Evolutionary conservation across 805 yeast genomes (phyloP).

Genomic region (Candida nonsorbophila): DNA sequence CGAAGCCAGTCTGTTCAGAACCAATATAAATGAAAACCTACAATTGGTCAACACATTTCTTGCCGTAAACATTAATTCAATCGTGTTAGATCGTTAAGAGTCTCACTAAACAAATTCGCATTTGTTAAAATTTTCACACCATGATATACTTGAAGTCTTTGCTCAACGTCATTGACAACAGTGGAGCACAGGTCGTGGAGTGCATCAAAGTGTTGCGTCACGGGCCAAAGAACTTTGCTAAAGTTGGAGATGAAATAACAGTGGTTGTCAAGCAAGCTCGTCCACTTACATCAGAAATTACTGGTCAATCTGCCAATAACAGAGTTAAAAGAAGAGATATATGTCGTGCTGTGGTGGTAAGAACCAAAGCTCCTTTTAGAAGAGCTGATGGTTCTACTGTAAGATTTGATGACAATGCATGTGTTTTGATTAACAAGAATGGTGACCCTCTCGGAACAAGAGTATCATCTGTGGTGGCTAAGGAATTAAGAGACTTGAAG

Average conservation of each 20-base stretch:
- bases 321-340: slow-evolving; percentile 94
- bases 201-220: slow-evolving; percentile 94
- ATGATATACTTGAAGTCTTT: slow-evolving; percentile 90
- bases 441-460: slow-evolving; percentile 95
- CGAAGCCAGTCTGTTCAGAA: no score
- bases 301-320: slow-evolving; percentile 70
- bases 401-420: slow-evolving; percentile 93
- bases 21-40: no score
- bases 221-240: slow-evolving; percentile 76
- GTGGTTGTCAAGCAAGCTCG: slow-evolving; percentile 91
- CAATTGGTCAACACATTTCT: no score
- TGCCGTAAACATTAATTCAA: no score
- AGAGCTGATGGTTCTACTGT: slow-evolving; percentile 86
- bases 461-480: slow-evolving; percentile 84
- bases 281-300: slow-evolving; percentile 63
- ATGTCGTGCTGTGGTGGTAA: slow-evolving; percentile 89
- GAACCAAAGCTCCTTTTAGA: slow-evolving; percentile 74
- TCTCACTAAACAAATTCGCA: no score
- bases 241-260: slow-evolving; percentile 87
- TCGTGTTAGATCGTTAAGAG: no score
- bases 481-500: slow-evolving; percentile 78
- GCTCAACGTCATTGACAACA: slow-evolving; percentile 88
- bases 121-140: slow-evolving; percentile 2
- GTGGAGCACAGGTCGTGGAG: slow-evolving; percentile 92
- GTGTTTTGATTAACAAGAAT: slow-evolving; percentile 88